Conservation (phyloP, 2,329 filamentous ascomycete species). For the Aspergillus sp. region DNA sequence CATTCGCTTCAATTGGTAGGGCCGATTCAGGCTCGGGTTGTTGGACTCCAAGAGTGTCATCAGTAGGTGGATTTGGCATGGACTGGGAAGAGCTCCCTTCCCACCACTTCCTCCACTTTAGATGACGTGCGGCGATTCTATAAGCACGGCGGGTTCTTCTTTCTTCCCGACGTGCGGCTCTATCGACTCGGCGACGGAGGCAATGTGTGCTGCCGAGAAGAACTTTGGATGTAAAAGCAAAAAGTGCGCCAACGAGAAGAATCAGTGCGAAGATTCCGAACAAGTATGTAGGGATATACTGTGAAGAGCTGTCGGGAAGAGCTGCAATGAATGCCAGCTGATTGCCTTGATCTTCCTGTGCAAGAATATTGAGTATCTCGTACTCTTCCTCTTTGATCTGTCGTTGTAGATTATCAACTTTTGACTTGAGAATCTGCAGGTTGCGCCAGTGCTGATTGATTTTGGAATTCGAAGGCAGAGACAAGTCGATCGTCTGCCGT, state of each 20-base stretch:
- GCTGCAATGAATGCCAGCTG: too few relatives aligned
- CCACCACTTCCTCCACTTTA: constrained; percentile 50
- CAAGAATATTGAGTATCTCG: constrained; percentile 21
- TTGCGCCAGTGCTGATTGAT: constrained; percentile 20
- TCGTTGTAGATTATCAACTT: constrained; percentile 18
- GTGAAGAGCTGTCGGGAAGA: too few relatives aligned
- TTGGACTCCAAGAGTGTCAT: constrained; percentile 26
- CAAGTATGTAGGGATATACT: constrained; percentile 6
- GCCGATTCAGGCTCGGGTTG: constrained; percentile 5
- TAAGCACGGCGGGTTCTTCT: constrained; percentile 49
- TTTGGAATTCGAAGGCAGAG: constrained; percentile 1
- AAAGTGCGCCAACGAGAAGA: constrained; percentile 36
- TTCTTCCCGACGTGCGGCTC: constrained; percentile 52
- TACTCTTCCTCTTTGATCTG: constrained; percentile 20
- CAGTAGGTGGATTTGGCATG: constrained; percentile 30
- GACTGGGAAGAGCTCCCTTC: constrained; percentile 27
- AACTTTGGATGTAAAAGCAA: constrained; percentile 33
- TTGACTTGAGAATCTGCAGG: constrained; percentile 20
- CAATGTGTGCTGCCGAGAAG: constrained; percentile 37
- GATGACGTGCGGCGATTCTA: constrained; percentile 48
- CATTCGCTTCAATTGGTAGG: constrained; percentile 38
- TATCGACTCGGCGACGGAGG: constrained; percentile 48
- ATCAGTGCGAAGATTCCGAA: constrained; percentile 37
- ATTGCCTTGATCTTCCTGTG: constrained; percentile 10
- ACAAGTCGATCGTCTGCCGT: too few relatives aligned